Conservation (phyloP, 257 asterid genomes). For the Linaria vulgaris region DNA sequence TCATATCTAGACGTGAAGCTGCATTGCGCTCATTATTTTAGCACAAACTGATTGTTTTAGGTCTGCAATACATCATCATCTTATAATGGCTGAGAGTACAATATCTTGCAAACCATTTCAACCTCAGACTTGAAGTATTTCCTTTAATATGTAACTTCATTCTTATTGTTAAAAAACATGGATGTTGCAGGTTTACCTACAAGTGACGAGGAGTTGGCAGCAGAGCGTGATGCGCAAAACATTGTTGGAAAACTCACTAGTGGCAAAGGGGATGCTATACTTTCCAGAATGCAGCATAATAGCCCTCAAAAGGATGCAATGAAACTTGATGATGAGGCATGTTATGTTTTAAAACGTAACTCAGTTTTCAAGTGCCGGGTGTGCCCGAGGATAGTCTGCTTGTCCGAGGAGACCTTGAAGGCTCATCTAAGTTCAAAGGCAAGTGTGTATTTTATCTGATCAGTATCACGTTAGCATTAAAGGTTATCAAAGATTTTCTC, state of each 20-base stretch:
- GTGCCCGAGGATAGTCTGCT: conserved; percentile 89
- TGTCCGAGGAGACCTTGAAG: conserved; percentile 68
- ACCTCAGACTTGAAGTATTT: background rate
- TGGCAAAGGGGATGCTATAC: conserved; percentile 31
- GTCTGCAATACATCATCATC: background rate
- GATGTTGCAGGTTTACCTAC: conserved; percentile 58
- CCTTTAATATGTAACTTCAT: conserved; percentile 15
- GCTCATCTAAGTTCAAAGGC: conserved; percentile 90
- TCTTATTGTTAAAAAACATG: conserved; percentile 20
- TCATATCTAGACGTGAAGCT: conserved; percentile 3
- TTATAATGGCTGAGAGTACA: background rate
- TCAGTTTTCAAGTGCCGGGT: conserved; percentile 90
- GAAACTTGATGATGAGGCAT: conserved; percentile 39
- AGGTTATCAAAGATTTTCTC: background rate
- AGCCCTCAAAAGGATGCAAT: conserved; percentile 39
- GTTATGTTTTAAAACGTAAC: conserved; percentile 62
- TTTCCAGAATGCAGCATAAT: conserved; percentile 25
- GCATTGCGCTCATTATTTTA: background rate
- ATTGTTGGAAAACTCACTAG: conserved; percentile 32
- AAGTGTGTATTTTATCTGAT: conserved; percentile 27
- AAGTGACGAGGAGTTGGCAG: conserved; percentile 64
- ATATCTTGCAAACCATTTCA: background rate
- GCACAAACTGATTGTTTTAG: background rate
- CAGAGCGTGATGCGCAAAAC: conserved; percentile 33
- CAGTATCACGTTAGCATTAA: conserved; percentile 4